A percentile compares a stretch with the other conserved stretches of the same genome.
phyloP scores from a whole-genome alignment of 768 basidiomycete genomes.

The Agrocybe praecox region DNA sequence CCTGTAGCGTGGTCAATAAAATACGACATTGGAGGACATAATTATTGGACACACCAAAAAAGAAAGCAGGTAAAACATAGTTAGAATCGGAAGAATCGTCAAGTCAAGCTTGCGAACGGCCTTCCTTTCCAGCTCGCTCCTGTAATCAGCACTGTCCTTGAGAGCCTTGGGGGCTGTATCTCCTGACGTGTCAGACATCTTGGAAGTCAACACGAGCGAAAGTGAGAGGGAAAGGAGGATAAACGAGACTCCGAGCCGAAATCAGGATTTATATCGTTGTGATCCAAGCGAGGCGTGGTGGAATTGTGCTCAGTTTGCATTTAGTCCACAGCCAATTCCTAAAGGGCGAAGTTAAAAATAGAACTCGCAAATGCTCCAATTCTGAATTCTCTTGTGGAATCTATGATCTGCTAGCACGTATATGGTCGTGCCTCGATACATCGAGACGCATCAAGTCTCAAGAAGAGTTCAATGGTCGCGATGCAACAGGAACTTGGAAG shows the following conservation, averaged over 20 bases:
- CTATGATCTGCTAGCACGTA: background rate
- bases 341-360: background rate
- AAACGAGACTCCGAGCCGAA: background rate
- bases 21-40: background rate
- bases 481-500: background rate
- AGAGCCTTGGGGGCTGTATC: background rate
- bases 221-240: background rate
- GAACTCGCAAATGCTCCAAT: background rate
- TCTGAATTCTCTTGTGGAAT: background rate
- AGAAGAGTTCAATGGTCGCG: background rate
- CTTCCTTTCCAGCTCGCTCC: slow-evolving; percentile 11
- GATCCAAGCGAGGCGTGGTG: background rate
- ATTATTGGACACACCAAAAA: slow-evolving; percentile 26
- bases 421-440: background rate
- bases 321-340: background rate
- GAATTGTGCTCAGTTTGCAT: background rate
- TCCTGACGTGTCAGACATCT: background rate
- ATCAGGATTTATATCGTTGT: background rate
- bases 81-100: slow-evolving; percentile 32
- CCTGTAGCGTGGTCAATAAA: slow-evolving; percentile 19
- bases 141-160: background rate
- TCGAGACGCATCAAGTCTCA: background rate
- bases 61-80: slow-evolving; percentile 35
- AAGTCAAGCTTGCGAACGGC: slow-evolving; percentile 26
- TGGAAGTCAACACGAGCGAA: background rate